phyloP scores from a whole-genome alignment of 2,329 filamentous ascomycete genomes.

The Colletotrichum camelliae region DNA sequence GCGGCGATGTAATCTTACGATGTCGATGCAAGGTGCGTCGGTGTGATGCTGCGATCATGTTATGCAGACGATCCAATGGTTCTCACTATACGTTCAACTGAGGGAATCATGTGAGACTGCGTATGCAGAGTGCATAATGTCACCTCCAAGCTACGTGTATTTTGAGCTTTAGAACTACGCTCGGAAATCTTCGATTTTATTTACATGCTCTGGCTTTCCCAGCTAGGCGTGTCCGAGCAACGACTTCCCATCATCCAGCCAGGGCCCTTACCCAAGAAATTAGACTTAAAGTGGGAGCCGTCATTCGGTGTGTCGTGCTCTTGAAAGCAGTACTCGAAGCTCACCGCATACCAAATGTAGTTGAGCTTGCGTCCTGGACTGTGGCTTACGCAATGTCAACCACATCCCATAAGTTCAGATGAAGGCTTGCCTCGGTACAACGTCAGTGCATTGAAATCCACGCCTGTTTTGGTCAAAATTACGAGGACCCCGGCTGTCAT shows the following conservation, averaged over 20 bases:
- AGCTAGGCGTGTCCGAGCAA: accelerated
- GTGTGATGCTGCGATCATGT: not conserved
- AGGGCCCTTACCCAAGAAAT: not conserved
- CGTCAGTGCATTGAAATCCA: not conserved
- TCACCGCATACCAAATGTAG: not conserved
- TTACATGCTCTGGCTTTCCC: not conserved
- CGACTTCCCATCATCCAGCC: accelerated
- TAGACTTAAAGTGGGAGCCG: not conserved
- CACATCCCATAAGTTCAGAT: not conserved
- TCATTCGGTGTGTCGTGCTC: not conserved
- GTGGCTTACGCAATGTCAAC: not conserved
- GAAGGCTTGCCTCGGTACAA: not conserved
- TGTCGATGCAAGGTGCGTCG: not conserved
- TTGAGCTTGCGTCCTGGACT: not conserved
- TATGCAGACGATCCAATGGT: not conserved
- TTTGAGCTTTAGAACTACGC: not conserved
- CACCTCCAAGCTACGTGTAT: accelerated
- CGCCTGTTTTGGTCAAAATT: not conserved
- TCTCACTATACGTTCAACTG: accelerated
- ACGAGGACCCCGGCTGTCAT: not conserved
- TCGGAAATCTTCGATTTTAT: accelerated
- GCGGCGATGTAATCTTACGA: not conserved
- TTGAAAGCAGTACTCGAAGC: not conserved
- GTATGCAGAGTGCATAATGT: not conserved
- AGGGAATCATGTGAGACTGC: not conserved